phyloP scores from a whole-genome alignment of 75 land plant species.

The Selaginella moellendorffii region DNA sequence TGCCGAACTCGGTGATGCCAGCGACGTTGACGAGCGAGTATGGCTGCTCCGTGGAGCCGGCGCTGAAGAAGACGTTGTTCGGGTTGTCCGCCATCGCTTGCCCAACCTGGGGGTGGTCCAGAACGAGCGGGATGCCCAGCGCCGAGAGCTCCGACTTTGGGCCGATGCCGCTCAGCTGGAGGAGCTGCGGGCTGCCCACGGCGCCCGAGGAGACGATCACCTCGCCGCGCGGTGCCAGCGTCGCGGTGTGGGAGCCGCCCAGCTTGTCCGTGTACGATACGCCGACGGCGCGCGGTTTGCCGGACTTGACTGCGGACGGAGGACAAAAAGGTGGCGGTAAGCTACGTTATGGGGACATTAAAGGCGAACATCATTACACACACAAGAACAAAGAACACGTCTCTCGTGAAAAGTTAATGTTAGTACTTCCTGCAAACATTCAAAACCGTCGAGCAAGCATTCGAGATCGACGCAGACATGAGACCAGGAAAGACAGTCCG shows the following conservation, averaged over 20 bases:
- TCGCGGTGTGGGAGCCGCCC: conserved; percentile 3
- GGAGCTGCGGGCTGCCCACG: conserved; percentile 6
- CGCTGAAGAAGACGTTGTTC: conserved; percentile 3
- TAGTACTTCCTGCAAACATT: no score
- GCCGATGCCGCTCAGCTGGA: background rate
- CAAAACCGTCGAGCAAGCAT: no score
- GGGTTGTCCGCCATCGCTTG: conserved; percentile 6
- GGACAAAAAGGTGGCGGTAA: no score
- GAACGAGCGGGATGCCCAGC: background rate
- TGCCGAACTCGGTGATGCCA: conserved; percentile 4
- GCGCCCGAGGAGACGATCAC: background rate
- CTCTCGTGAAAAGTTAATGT: no score
- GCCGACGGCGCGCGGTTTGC: conserved; percentile 5
- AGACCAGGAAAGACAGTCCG: no score
- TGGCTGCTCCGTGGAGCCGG: background rate
- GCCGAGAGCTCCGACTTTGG: background rate
- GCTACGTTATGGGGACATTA: no score
- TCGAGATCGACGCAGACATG: no score
- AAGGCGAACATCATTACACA: no score
- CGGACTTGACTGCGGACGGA: conserved; percentile 1
- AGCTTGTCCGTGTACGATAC: conserved; percentile 7
- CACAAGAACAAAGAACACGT: no score
- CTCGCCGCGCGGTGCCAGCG: background rate
- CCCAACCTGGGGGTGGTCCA: background rate
- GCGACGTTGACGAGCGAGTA: conserved; percentile 2